phyloP scores from a whole-genome alignment of 306 rosid genomes.

The Corylus avellana region DNA sequence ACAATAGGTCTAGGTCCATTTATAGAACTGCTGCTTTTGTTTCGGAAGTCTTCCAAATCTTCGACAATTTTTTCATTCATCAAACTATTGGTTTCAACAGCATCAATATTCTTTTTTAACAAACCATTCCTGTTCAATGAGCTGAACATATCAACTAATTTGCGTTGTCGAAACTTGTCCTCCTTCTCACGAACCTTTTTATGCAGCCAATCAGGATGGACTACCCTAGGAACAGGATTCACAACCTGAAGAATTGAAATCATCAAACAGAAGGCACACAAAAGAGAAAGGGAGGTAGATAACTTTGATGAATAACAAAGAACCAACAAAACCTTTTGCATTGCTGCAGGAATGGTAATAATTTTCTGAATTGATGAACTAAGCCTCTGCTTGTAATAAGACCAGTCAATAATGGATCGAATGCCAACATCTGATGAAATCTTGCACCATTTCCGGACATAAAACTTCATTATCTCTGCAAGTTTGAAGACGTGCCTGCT shows the following conservation, averaged over 20 bases:
- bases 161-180: slow-evolving; percentile 87
- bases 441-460: slow-evolving; percentile 98
- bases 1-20: slow-evolving; percentile 74
- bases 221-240: slow-evolving; percentile 95
- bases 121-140: slow-evolving; percentile 41
- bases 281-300: slow-evolving; percentile 14
- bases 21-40: slow-evolving; percentile 43
- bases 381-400: slow-evolving; percentile 95
- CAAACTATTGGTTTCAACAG: slow-evolving; percentile 26
- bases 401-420: slow-evolving; percentile 93
- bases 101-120: slow-evolving; percentile 45
- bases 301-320: slow-evolving; percentile 18
- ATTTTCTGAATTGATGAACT: slow-evolving; percentile 94
- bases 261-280: slow-evolving; percentile 19
- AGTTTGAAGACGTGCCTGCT: slow-evolving; percentile 19
- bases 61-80: slow-evolving; percentile 44
- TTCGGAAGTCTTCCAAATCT: slow-evolving; percentile 89
- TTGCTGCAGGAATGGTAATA: slow-evolving; percentile 96
- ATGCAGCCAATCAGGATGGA: slow-evolving; percentile 98
- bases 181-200: slow-evolving; percentile 97
- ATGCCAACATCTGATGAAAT: slow-evolving; percentile 85
- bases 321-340: slow-evolving; percentile 80
- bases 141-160: slow-evolving; percentile 67
- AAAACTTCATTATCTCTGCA: slow-evolving; percentile 90
- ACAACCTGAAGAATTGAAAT: slow-evolving; percentile 60